Percentiles rank a stretch among this genome's conserved stretches.
Conservation (phyloP, 306 rosid species). For the cucumber (Cucumis sativus) region DNA sequence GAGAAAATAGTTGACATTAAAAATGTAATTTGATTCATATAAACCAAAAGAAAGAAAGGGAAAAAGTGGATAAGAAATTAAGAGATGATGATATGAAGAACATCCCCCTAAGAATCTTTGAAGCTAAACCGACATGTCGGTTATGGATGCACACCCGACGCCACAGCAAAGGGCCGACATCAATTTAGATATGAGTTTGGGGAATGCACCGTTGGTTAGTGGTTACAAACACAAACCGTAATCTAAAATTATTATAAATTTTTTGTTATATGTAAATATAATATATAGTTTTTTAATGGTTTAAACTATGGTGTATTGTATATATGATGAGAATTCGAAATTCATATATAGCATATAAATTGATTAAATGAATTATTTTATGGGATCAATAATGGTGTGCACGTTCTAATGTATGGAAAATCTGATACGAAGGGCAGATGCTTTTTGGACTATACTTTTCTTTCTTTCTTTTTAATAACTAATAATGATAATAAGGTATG, state of each 20-base stretch:
- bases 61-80: conserved; percentile 1
- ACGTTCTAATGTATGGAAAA: conserved; percentile 5
- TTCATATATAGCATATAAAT: not conserved
- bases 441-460: not conserved
- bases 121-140: conserved; percentile 8
- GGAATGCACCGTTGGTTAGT: not conserved
- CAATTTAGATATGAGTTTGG: not conserved
- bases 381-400: conserved; percentile 4
- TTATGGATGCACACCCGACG: not conserved
- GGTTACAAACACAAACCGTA: not conserved
- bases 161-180: conserved; percentile 4
- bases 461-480: not conserved
- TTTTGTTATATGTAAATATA: not conserved
- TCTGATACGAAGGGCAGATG: conserved; percentile 9
- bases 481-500: not conserved
- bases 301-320: not conserved
- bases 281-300: not conserved
- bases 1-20: not conserved
- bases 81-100: not conserved
- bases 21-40: not conserved
- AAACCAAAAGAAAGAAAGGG: too few relatives aligned
- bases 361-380: not conserved
- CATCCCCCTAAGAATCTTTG: not conserved
- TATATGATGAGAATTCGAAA: not conserved
- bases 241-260: not conserved